Conservation (phyloP, 2,329 filamentous ascomycete genomes). For the Epichloe brachyelytri region DNA sequence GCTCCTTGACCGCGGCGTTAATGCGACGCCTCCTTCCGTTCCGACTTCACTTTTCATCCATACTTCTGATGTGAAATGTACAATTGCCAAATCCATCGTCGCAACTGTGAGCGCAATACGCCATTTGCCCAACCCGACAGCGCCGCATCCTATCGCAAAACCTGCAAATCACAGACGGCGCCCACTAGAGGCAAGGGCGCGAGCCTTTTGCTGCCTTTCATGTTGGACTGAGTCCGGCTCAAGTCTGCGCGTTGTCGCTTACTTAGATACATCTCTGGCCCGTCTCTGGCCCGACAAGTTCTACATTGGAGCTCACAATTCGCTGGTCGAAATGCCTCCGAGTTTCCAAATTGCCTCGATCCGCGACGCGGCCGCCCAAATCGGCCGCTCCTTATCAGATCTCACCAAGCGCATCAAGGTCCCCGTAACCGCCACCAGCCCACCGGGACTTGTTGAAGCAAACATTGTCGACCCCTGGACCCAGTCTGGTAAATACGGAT, state of each 20-base stretch:
- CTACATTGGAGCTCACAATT: neutral
- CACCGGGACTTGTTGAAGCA: conserved; percentile 48
- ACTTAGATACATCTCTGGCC: neutral
- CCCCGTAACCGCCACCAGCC: conserved; percentile 45
- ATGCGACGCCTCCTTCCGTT: neutral
- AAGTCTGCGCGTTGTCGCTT: conserved; percentile 2
- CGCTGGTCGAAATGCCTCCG: conserved; percentile 27
- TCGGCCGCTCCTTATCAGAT: conserved; percentile 21
- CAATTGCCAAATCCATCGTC: neutral
- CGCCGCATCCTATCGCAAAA: neutral
- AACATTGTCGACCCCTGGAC: conserved; percentile 64
- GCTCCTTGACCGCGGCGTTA: neutral
- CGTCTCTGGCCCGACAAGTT: neutral
- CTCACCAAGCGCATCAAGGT: conserved; percentile 46
- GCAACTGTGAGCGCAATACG: neutral
- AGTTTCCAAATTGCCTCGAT: conserved; percentile 18
- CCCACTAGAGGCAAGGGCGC: neutral
- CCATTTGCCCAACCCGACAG: neutral
- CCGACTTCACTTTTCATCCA: neutral
- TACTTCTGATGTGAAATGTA: neutral
- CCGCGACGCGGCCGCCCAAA: conserved; percentile 19
- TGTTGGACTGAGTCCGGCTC: neutral
- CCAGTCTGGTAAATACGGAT: conserved; percentile 70
- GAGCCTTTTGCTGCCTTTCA: neutral
- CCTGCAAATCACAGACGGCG: neutral